phyloP scores from a whole-genome alignment of 1,284 basidiomycete genomes.

The Sanghuangporus weigelae region DNA sequence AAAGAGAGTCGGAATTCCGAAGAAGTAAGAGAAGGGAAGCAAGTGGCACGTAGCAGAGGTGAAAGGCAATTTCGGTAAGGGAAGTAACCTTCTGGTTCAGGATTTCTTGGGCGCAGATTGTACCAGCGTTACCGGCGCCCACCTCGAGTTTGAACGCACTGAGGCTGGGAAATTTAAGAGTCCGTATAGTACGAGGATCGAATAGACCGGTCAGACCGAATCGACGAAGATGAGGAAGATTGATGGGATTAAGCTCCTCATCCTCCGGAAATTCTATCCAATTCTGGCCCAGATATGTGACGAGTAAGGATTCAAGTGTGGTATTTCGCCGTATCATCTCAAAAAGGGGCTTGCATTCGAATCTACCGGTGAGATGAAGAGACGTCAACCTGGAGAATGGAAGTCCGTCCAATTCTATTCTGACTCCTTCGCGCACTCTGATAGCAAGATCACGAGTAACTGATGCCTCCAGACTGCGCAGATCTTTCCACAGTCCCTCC shows the following conservation, averaged over 20 bases:
- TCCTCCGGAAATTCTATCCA: neutral
- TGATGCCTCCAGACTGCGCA: neutral
- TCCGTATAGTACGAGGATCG: neutral
- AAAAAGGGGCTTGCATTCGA: neutral
- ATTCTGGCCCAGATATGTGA: neutral
- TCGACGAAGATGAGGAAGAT: neutral
- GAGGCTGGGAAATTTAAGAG: neutral
- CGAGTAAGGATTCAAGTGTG: neutral
- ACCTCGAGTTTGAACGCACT: neutral
- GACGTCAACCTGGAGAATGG: neutral
- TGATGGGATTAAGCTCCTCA: neutral
- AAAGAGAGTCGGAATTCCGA: neutral
- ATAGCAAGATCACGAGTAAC: neutral
- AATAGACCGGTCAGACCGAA: neutral
- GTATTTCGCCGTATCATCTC: neutral
- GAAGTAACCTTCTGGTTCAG: neutral
- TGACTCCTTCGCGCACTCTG: neutral
- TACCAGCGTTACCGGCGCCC: too few species aligned
- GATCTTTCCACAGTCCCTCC: neutral
- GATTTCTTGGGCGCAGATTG: neutral
- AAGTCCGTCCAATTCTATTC: neutral
- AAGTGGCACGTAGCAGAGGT: too few species aligned
- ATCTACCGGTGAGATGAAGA: neutral
- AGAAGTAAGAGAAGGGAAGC: neutral
- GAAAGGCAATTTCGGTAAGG: neutral